These are phyloP conservation scores for Coprinopsis sp. DNA, from an alignment of 768 basidiomycete genomes.

Conservation along the genomic window DNA sequence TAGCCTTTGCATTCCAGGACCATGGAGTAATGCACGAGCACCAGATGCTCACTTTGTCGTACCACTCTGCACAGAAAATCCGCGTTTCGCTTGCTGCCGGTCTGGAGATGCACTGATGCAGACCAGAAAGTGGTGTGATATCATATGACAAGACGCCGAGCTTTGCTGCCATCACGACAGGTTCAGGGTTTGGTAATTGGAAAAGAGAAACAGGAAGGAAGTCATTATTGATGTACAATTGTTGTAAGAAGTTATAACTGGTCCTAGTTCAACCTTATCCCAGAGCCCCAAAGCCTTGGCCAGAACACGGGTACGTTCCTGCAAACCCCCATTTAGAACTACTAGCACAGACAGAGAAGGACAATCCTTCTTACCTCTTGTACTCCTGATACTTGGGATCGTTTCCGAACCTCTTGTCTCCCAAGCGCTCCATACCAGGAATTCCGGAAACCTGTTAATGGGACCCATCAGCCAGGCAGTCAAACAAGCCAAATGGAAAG, in stretches of 20 bases:
- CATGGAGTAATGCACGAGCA: no score
- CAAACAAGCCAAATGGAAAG: neutral
- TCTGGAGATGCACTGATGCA: neutral
- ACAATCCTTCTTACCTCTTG: conserved; percentile 39
- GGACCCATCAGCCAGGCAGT: neutral
- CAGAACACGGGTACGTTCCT: conserved; percentile 39
- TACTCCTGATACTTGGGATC: conserved; percentile 57
- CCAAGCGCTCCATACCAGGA: conserved; percentile 60
- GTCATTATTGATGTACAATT: no score
- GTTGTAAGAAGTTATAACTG: no score
- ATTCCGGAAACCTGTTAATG: conserved; percentile 54
- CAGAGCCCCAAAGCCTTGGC: conserved; percentile 36
- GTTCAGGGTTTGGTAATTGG: no score
- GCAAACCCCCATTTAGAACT: neutral
- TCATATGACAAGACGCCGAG: no score
- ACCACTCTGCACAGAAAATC: no score
- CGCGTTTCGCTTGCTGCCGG: no score
- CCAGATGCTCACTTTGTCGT: no score
- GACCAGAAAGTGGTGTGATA: neutral
- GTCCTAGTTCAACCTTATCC: neutral
- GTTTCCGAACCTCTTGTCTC: conserved; percentile 49
- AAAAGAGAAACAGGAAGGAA: no score
- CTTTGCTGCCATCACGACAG: no score
- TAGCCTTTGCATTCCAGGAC: neutral
- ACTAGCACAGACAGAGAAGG: conserved; percentile 3